These are phyloP conservation scores for Hyparrhenia diplandra DNA, from an alignment of 176 grass and related monocot species.

Conservation along the genomic window DNA sequence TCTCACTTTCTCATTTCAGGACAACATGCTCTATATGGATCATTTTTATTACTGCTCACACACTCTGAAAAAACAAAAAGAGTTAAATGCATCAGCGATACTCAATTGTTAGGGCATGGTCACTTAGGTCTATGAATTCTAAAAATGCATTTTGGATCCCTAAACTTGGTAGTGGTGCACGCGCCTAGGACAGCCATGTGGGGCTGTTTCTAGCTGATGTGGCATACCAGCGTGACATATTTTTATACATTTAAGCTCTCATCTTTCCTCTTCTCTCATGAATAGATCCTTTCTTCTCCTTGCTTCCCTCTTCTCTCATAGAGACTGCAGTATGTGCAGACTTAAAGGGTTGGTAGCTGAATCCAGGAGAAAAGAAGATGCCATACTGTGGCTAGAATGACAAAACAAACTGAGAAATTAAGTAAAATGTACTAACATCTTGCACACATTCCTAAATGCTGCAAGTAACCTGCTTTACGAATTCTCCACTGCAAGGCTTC, in stretches of 20 bases:
- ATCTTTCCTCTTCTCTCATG: background rate
- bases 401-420: background rate
- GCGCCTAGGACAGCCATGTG: too few species aligned
- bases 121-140: background rate
- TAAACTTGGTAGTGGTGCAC: too few species aligned
- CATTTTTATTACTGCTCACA: background rate
- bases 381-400: too few species aligned
- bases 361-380: too few species aligned
- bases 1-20: background rate
- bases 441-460: background rate
- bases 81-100: too few species aligned
- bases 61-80: background rate
- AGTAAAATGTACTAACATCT: background rate
- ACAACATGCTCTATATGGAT: background rate
- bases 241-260: background rate
- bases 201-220: background rate
- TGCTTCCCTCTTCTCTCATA: too few species aligned
- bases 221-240: background rate
- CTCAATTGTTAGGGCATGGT: too few species aligned
- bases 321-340: too few species aligned
- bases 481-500: background rate
- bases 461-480: background rate
- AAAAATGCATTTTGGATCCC: too few species aligned
- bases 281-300: too few species aligned
- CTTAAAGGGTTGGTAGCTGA: too few species aligned